Conservation (phyloP, 73 alveolate genomes). For the Breviolum minutum region DNA sequence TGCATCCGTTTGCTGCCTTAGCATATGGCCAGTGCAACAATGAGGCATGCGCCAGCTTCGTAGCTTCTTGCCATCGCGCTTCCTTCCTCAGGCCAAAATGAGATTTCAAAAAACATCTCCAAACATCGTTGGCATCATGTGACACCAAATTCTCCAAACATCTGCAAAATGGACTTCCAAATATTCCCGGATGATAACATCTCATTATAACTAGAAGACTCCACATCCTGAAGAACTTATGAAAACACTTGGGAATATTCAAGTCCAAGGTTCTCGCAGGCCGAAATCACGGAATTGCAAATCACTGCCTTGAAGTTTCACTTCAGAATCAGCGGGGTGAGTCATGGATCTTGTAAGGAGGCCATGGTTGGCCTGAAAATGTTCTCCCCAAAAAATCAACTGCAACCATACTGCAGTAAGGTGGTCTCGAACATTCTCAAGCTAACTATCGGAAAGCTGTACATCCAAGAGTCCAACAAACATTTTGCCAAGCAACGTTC, state of each 20-base stretch:
- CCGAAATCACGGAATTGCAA: conserved; percentile 31
- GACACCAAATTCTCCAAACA: too few relatives aligned
- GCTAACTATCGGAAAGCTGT: not conserved
- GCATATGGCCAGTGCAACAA: conserved; percentile 15
- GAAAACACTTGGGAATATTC: too few relatives aligned
- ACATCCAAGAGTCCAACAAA: not conserved
- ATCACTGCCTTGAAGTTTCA: not conserved
- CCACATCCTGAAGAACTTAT: not conserved
- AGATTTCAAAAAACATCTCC: too few relatives aligned
- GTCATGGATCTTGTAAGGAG: too few relatives aligned
- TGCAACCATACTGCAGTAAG: not conserved
- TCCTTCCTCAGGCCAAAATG: not conserved
- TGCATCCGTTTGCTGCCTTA: too few relatives aligned
- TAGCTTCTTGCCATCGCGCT: conserved; percentile 3
- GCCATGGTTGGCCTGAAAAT: too few relatives aligned
- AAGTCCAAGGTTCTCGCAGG: conserved; percentile 1
- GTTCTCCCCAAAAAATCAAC: not conserved
- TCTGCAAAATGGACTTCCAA: too few relatives aligned
- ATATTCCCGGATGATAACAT: too few relatives aligned
- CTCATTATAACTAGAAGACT: not conserved
- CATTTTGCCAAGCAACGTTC: not conserved
- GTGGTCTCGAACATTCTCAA: not conserved
- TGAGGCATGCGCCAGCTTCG: not conserved
- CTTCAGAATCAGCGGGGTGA: too few relatives aligned
- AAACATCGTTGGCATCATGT: too few relatives aligned